Conservation (phyloP, 23 red algal species). For the Gracilaria domingensis region DNA sequence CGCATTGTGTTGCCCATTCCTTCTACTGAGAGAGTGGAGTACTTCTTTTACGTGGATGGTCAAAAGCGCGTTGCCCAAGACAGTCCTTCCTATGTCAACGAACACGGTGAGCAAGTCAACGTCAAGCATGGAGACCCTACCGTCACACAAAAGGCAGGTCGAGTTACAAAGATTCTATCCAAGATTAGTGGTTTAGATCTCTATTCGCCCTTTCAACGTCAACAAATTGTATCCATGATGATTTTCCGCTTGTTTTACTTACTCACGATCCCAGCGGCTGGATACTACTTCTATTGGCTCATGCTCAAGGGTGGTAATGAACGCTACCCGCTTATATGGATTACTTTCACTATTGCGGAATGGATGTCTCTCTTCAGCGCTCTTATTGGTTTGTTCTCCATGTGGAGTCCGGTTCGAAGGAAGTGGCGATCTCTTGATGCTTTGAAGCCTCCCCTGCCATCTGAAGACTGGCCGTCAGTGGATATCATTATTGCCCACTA, state of each 20-base stretch:
- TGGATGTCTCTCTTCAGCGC: conserved; percentile 59
- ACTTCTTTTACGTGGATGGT: conserved; percentile 73
- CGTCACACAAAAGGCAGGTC: conserved; percentile 32
- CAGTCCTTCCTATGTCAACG: conserved; percentile 43
- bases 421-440: conserved; percentile 77
- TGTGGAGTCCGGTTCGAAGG: conserved; percentile 79
- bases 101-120: conserved; percentile 75
- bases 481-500: conserved; percentile 76
- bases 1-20: conserved; percentile 71
- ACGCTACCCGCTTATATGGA: conserved; percentile 51
- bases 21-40: conserved; percentile 60
- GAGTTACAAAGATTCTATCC: conserved; percentile 68
- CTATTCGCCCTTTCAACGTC: conserved; percentile 69
- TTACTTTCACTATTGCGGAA: conserved; percentile 69
- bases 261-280: conserved; percentile 63
- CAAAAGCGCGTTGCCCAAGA: conserved; percentile 49
- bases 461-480: conserved; percentile 76
- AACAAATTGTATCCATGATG: conserved; percentile 74
- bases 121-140: conserved; percentile 67
- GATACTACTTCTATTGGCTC: conserved; percentile 84
- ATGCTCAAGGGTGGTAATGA: conserved; percentile 59
- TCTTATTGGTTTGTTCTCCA: conserved; percentile 74
- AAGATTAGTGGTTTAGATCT: conserved; percentile 77
- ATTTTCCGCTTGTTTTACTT: conserved; percentile 81
- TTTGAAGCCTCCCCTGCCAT: conserved; percentile 70